Evolutionary conservation across 345 rosid species (phyloP).

Genomic region (Rhodamnia argentea): DNA sequence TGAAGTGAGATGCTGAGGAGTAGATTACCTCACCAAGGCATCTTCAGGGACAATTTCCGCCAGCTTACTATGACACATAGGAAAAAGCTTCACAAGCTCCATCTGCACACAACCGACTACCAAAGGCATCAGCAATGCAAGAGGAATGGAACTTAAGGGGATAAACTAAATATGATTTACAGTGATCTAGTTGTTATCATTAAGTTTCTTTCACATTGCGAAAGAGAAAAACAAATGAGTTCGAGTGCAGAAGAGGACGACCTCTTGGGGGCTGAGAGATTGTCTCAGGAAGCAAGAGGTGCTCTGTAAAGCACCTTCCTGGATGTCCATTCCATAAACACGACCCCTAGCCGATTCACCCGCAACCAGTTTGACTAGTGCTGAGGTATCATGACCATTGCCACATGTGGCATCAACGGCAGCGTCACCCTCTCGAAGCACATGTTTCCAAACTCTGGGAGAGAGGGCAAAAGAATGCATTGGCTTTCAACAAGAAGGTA

Average conservation of each 20-base stretch:
- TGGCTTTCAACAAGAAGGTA: not conserved
- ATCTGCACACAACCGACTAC: slow-evolving; percentile 30
- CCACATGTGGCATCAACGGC: slow-evolving; percentile 91
- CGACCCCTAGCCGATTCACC: slow-evolving; percentile 44
- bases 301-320: slow-evolving; percentile 46
- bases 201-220: no score
- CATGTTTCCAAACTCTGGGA: slow-evolving; percentile 70
- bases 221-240: not conserved
- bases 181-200: not conserved
- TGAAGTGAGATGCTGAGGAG: not conserved
- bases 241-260: slow-evolving; percentile 2
- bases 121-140: not conserved
- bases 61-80: slow-evolving; percentile 75
- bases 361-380: slow-evolving; percentile 60
- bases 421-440: slow-evolving; percentile 55
- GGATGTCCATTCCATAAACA: slow-evolving; percentile 83
- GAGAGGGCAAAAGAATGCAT: not conserved
- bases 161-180: not conserved
- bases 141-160: not conserved
- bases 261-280: slow-evolving; percentile 43
- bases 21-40: slow-evolving; percentile 44
- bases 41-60: slow-evolving; percentile 53
- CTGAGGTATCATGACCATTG: slow-evolving; percentile 76
- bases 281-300: slow-evolving; percentile 47
- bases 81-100: slow-evolving; percentile 53